These are phyloP conservation scores for Mortierella hygrophila DNA, from an alignment of 192 early-diverging fungal genomes.

Conservation along the genomic window DNA sequence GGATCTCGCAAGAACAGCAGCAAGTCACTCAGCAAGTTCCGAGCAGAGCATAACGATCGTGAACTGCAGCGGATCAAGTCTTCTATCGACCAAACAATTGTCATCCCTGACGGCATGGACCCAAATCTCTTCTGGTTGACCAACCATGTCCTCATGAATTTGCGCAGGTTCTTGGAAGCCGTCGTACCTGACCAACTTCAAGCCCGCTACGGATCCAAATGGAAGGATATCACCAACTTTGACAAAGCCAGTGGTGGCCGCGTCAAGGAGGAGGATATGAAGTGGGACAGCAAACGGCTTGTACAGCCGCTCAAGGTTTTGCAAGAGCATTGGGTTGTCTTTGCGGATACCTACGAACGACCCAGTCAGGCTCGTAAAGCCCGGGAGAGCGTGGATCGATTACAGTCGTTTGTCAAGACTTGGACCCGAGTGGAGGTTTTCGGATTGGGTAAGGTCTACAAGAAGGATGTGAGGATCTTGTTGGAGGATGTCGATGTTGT, in stretches of 20 bases:
- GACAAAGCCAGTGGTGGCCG: neutral
- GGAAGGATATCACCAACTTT: slow-evolving; percentile 26
- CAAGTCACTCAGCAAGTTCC: neutral
- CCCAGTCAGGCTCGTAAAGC: neutral
- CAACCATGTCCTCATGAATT: slow-evolving; percentile 35
- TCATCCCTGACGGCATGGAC: slow-evolving; percentile 41
- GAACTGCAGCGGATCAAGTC: slow-evolving; percentile 45
- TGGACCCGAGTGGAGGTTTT: slow-evolving; percentile 47
- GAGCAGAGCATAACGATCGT: slow-evolving; percentile 34
- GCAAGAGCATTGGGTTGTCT: slow-evolving; percentile 30
- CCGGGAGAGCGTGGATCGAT: neutral
- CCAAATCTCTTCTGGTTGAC: slow-evolving; percentile 30
- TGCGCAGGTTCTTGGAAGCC: slow-evolving; percentile 33
- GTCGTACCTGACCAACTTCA: slow-evolving; percentile 34
- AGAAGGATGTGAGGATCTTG: slow-evolving; percentile 41
- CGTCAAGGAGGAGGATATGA: slow-evolving; percentile 26
- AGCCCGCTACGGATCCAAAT: slow-evolving; percentile 22
- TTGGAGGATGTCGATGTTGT: slow-evolving; percentile 38
- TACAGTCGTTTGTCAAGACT: slow-evolving; percentile 40
- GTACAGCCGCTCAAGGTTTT: slow-evolving; percentile 27
- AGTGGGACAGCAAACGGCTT: slow-evolving; percentile 26
- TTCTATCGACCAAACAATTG: neutral
- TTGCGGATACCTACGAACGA: slow-evolving; percentile 10
- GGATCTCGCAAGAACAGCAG: neutral
- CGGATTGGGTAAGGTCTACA: slow-evolving; percentile 51